A percentile compares a stretch with the other conserved stretches of the same genome.
Evolutionary conservation across 306 rosid species (phyloP).

Genomic region (Lotus japonicus): DNA sequence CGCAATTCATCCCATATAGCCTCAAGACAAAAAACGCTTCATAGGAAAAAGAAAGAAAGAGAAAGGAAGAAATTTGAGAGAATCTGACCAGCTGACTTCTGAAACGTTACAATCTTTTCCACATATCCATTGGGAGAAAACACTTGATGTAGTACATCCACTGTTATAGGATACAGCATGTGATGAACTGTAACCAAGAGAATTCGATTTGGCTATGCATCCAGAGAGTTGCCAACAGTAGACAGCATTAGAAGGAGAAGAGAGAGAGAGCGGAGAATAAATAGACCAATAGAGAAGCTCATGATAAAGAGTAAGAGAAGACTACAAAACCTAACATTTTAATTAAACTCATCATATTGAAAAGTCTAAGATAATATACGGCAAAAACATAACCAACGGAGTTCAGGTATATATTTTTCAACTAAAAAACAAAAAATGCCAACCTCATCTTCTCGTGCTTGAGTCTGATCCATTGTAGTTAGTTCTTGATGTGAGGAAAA

Average conservation of each 20-base stretch:
- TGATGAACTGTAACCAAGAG: conserved; percentile 98
- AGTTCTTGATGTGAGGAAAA: conserved; percentile 96
- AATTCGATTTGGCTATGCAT: conserved; percentile 96
- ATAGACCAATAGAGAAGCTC: conserved; percentile 42
- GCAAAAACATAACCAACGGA: background rate
- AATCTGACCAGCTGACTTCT: conserved; percentile 99
- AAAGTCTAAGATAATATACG: background rate
- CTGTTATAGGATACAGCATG: conserved; percentile 98
- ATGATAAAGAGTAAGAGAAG: conserved; percentile 44
- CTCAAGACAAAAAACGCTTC: conserved; percentile 12
- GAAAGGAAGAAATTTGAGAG: conserved; percentile 61
- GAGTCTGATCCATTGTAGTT: conserved; percentile 90
- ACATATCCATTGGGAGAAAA: conserved; percentile 97
- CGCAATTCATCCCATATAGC: background rate
- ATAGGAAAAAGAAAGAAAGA: conserved; percentile 46
- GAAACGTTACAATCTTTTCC: conserved; percentile 98
- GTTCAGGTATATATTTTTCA: background rate
- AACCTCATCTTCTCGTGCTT: conserved; percentile 99
- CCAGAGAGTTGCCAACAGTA: conserved; percentile 62
- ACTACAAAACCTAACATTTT: conserved; percentile 13
- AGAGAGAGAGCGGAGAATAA: conserved; percentile 85
- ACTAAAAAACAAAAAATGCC: conserved; percentile 26
- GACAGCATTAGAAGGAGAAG: conserved; percentile 80
- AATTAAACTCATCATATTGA: conserved; percentile 20
- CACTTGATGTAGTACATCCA: conserved; percentile 99